phyloP scores from a whole-genome alignment of 73 alveolate species.

The Paraurostyla sp. region DNA sequence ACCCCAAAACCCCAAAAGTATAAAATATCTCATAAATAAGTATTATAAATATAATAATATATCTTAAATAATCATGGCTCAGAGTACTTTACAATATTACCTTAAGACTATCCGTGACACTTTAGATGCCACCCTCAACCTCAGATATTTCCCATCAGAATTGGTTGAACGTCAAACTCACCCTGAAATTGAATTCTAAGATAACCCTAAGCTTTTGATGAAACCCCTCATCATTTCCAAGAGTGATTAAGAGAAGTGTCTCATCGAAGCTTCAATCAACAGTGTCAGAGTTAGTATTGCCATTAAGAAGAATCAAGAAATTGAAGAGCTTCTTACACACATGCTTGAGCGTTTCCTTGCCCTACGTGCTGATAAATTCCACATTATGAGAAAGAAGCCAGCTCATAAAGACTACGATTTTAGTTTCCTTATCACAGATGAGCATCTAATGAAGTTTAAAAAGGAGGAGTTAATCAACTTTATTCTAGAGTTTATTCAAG shows the following conservation, averaged over 20 bases:
- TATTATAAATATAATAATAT: not conserved
- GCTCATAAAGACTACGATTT: slow-evolving; percentile 83
- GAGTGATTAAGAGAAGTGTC: slow-evolving; percentile 88
- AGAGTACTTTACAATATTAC: slow-evolving; percentile 56
- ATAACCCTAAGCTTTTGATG: slow-evolving; percentile 70
- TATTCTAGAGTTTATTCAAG: slow-evolving; percentile 88
- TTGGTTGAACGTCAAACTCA: slow-evolving; percentile 81
- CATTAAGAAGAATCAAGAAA: slow-evolving; percentile 80
- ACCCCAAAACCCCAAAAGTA: no score
- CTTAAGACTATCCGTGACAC: slow-evolving; percentile 73
- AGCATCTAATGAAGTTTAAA: slow-evolving; percentile 79
- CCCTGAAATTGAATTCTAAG: slow-evolving; percentile 86
- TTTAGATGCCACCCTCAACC: slow-evolving; percentile 72
- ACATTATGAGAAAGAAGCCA: slow-evolving; percentile 86
- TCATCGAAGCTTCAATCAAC: slow-evolving; percentile 84
- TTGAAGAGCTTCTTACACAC: slow-evolving; percentile 74
- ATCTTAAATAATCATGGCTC: not conserved
- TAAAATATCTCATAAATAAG: not conserved
- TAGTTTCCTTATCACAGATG: slow-evolving; percentile 85
- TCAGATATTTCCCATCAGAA: slow-evolving; percentile 83
- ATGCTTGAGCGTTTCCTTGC: slow-evolving; percentile 86
- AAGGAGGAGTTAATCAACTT: slow-evolving; percentile 88
- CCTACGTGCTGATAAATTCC: slow-evolving; percentile 86
- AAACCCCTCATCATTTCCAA: slow-evolving; percentile 87
- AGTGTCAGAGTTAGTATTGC: slow-evolving; percentile 72